Base-by-base conservation (phyloP, 2,329 filamentous ascomycete genomes). In the Aspergillus aculeatus region DNA sequence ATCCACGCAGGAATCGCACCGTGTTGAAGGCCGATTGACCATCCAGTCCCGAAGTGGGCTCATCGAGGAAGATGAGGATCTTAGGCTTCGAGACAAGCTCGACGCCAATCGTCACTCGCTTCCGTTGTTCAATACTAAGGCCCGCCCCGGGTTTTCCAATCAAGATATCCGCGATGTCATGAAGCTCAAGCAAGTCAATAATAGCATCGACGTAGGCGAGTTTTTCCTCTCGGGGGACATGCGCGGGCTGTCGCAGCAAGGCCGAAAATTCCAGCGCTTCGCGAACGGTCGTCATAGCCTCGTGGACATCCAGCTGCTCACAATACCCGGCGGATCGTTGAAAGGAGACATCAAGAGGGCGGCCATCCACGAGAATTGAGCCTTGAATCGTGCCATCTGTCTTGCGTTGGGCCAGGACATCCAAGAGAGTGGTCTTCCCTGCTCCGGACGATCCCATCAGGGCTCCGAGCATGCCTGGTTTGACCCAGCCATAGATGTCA, bases 71-170 rank as follows among this genome's bases (percentile, higher is more conserved):
- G 49, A 96, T 84, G 57, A 96, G 82, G 53, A 96, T 82, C 47
- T 90, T 86, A 4, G 93, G 93, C 78, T 93, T 96, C 3, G 92
- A 92, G 32, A 91, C 92, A n/a, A 97, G 83, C 73, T 97, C 93
- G 11, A 96, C 92, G 74, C 91, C 93, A 64, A 96, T 96, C 0
- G 92, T 96, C 2, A 96, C 82, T 66, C 91, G 89, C 71, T 86
- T 86, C 14, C 84, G 80, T 69, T 87, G 84, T 70, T 86, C 84
- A n/a, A 83, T 80, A 54, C 83, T 83, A 50, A 83, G 74, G 73
- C 81, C 92, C 79, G 94, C 90, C 57, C 92, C 92, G 2, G 90
- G 90, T 21, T 94, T 87, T 80, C 92, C 92, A 55, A 96, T 90
- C 41, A 96, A 83, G 12, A 92, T 92, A 71, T 96, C 91, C 14